phyloP scores from a whole-genome alignment of 140 eudicot species.

The Flaveria floridana region DNA sequence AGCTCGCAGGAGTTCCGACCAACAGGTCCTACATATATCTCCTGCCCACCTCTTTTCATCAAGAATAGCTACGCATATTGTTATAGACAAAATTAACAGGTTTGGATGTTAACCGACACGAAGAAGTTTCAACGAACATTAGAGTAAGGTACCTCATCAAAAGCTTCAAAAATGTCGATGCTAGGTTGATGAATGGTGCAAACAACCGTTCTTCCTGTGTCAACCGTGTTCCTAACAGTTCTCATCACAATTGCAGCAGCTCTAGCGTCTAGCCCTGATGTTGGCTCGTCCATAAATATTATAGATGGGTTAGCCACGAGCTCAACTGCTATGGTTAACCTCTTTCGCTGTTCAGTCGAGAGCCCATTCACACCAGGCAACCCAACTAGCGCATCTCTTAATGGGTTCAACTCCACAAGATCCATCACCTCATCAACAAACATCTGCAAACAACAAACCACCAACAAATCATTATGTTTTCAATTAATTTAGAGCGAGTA shows the following conservation, averaged over 20 bases:
- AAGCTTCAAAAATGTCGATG: constrained; percentile 85
- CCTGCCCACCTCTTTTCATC: constrained; percentile 80
- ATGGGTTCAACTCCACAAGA: constrained; percentile 61
- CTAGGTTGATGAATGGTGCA: constrained; percentile 98
- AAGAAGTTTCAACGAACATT: not conserved
- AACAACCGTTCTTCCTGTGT: constrained; percentile 88
- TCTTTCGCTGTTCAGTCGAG: constrained; percentile 76
- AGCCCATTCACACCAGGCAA: constrained; percentile 84
- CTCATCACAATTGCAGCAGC: constrained; percentile 96
- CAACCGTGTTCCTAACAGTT: constrained; percentile 85
- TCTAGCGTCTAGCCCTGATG: constrained; percentile 91
- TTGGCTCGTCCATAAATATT: constrained; percentile 93
- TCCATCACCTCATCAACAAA: constrained; percentile 83
- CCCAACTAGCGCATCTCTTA: constrained; percentile 64
- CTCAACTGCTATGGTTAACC: constrained; percentile 91
- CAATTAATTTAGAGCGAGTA: not conserved
- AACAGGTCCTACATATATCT: constrained; percentile 70
- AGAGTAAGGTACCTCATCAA: constrained; percentile 62
- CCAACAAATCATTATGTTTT: not conserved
- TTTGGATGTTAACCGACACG: not conserved
- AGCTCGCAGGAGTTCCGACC: constrained; percentile 57
- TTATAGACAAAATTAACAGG: not conserved
- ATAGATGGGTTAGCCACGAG: constrained; percentile 89
- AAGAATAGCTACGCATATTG: constrained; percentile 49
- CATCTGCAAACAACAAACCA: constrained; percentile 41